Percentiles rank a stretch among this genome's conserved stretches.
Conservation (phyloP, 2,329 filamentous ascomycete species). For the Neonectria hederae region DNA sequence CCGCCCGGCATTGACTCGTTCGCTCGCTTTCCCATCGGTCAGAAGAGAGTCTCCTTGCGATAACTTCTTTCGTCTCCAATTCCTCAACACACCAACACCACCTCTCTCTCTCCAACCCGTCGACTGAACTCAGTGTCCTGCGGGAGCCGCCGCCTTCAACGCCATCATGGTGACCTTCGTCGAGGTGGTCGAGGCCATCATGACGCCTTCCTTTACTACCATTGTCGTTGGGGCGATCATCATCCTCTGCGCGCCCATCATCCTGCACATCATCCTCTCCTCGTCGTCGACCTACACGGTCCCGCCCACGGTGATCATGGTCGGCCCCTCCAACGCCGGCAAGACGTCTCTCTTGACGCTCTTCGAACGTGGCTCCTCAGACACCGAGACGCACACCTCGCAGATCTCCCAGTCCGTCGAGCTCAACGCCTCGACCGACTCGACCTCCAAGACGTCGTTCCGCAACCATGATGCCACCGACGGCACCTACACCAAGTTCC, state of each 20-base stretch:
- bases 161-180: constrained; percentile 51
- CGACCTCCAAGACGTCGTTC: constrained; percentile 55
- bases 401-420: constrained; percentile 62
- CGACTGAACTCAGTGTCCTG: constrained; percentile 19
- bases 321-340: constrained; percentile 83
- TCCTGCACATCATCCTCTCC: constrained; percentile 81
- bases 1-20: not conserved
- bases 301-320: constrained; percentile 79
- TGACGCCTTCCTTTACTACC: constrained; percentile 68
- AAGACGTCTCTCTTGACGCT: constrained; percentile 91
- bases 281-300: constrained; percentile 70
- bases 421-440: constrained; percentile 62
- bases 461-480: constrained; percentile 65
- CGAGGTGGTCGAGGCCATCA: constrained; percentile 59
- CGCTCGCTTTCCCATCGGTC: not conserved
- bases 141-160: constrained; percentile 23
- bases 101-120: not conserved
- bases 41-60: not conserved
- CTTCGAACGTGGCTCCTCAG: constrained; percentile 63
- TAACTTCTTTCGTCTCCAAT: not conserved
- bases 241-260: constrained; percentile 75
- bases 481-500: constrained; percentile 72
- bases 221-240: constrained; percentile 76
- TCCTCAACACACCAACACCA: not conserved
- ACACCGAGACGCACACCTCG: constrained; percentile 64